Evolutionary conservation across 768 basidiomycete genomes (phyloP).

Genomic region (Tephrocybe sp.): DNA sequence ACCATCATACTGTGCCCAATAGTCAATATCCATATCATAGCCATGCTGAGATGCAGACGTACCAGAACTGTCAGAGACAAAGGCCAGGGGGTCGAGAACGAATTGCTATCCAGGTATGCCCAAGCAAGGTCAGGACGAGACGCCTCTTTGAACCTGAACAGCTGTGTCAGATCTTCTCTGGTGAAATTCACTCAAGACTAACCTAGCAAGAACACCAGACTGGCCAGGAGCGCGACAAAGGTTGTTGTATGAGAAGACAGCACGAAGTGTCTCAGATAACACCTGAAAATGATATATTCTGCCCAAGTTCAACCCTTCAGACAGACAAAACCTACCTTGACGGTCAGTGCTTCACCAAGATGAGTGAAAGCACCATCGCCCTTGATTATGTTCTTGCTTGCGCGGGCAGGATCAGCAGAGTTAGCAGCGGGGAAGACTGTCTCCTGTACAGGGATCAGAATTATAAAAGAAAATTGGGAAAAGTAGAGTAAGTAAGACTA

Average conservation of each 20-base stretch:
- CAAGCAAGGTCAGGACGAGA: constrained; percentile 47
- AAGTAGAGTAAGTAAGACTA: constrained; percentile 44
- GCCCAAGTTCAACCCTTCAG: not conserved
- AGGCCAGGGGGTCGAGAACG: constrained; percentile 63
- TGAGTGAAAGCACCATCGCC: constrained; percentile 45
- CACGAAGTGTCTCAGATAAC: constrained; percentile 60
- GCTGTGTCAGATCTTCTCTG: not conserved
- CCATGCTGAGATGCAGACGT: constrained; percentile 11
- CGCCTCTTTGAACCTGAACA: constrained; percentile 44
- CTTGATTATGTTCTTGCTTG: constrained; percentile 42
- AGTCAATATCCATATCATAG: not conserved
- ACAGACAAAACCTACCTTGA: constrained; percentile 39
- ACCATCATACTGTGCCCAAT: too few species aligned
- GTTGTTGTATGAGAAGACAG: constrained; percentile 55
- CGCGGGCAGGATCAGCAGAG: constrained; percentile 42
- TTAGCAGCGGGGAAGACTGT: constrained; percentile 49
- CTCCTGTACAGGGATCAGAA: constrained; percentile 31
- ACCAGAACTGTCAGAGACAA: constrained; percentile 61
- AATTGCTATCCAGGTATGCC: constrained; percentile 52
- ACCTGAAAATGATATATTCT: constrained; percentile 51
- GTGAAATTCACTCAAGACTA: constrained; percentile 9
- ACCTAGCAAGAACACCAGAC: constrained; percentile 63
- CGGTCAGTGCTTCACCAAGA: constrained; percentile 49
- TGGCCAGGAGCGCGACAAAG: constrained; percentile 65
- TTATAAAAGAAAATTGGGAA: not conserved